Percentiles rank a stretch among this genome's conserved stretches.
Conservation (phyloP, 208 protist genomes). For the Novymonas esmeraldas region DNA sequence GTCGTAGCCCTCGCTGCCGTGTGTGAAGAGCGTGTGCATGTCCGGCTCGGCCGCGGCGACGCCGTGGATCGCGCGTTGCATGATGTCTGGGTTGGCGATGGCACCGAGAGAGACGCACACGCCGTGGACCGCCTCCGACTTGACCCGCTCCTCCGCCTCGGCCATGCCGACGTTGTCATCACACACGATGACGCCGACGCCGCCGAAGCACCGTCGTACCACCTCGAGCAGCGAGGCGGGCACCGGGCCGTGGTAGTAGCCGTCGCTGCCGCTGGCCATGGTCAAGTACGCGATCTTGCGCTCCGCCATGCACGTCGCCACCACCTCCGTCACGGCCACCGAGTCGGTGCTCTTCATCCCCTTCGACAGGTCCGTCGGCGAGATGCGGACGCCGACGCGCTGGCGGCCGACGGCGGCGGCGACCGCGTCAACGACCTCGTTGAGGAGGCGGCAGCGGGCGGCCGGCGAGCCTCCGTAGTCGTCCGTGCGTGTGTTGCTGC, state of each 20-base stretch:
- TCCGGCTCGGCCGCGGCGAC: conserved; percentile 11
- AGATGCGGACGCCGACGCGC: conserved; percentile 48
- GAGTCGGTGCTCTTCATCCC: conserved; percentile 21
- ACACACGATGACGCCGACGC: conserved; percentile 18
- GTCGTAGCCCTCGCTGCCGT: conserved; percentile 24
- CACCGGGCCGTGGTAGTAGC: conserved; percentile 32
- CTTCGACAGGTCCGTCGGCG: conserved; percentile 29
- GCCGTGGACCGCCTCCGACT: conserved; percentile 10
- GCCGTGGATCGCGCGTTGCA: conserved; percentile 26
- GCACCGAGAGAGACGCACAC: conserved; percentile 39
- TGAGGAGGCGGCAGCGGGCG: conserved; percentile 47
- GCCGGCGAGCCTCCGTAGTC: conserved; percentile 81
- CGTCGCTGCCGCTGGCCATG: conserved; percentile 21
- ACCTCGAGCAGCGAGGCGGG: background rate
- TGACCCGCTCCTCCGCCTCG: conserved; percentile 9
- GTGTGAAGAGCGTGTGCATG: conserved; percentile 14
- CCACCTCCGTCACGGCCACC: conserved; percentile 14
- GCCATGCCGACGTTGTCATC: conserved; percentile 34
- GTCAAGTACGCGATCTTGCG: conserved; percentile 31
- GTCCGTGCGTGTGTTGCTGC: conserved; percentile 66
- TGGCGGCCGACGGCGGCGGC: conserved; percentile 24
- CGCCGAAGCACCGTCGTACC: background rate
- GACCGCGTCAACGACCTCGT: conserved; percentile 64
- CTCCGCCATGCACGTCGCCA: conserved; percentile 15
- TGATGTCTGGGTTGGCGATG: conserved; percentile 65